Base-by-base conservation (phyloP, 208 protist species). In the Trypanosomatidae sp. region DNA sequence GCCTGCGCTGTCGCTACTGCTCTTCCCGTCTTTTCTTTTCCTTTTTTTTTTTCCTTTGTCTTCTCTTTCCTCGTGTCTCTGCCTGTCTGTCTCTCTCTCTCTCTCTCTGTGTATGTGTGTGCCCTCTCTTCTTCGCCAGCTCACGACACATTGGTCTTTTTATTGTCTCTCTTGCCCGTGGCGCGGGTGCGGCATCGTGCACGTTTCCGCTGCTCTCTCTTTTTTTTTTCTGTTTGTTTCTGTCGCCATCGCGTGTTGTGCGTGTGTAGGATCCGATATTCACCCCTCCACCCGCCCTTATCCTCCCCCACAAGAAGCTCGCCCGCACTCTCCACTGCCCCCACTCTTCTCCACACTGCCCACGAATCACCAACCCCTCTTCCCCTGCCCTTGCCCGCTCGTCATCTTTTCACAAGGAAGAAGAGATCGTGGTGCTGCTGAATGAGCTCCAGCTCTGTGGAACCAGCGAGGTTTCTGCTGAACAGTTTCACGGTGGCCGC, bases 401-500 rank as follows among this genome's bases (percentile, higher is more conserved):
- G 33, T 46, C n/a, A 5, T 10, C 60, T 22, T 25, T 25, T 69
- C 8, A 44, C 25, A 12, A 33, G 64, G 39, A 39, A 12, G 15
- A 46, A 10, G 64, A 53, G n/a, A 5, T 9, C 25, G 64, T 46
- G 4, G 22, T 17, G 3, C 28, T 17, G 66, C 46, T 69, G 66
- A 19, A 75, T 80, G 69, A 19, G 49, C 10, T 73, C 47, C n/a
- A 76, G 65, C n/a, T 15, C 44, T 39, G 59, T 69, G 33, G 65
- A 66, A 55, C 71, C 71, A 44, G 69, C 66, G 30, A 55, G 76
- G 70, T 69, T 67, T 22, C 55, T 80, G 36, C 76, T 80, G 58
- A 60, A 55, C 9, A 76, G 70, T 36, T 76, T 80, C 50, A 69
- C 76, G 47, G 69, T 75, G 5, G 76, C 76, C 55, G 71, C 76